Evolutionary conservation across 352 stramenopile species (phyloP).

Genomic region (Phytophthora pseudosyringae): DNA sequence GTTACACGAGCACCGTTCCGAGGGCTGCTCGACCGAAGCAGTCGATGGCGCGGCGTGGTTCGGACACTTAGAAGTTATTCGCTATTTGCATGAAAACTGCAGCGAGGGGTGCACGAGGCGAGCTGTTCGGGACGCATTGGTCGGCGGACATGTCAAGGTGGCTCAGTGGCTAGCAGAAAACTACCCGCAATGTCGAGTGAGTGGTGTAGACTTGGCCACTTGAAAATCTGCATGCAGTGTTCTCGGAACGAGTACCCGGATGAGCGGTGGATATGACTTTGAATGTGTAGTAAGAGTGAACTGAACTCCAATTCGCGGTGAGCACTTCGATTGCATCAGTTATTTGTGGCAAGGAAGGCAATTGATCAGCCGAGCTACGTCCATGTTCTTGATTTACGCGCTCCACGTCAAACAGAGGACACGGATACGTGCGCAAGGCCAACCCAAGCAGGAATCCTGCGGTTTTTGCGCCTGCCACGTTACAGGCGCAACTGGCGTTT

Average conservation of each 20-base stretch:
- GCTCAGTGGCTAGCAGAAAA: constrained; percentile 47
- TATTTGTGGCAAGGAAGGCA: too few relatives aligned
- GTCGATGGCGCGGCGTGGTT: constrained; percentile 47
- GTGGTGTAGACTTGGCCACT: background rate
- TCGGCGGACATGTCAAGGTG: constrained; percentile 43
- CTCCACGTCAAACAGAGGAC: constrained; percentile 17
- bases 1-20: constrained; percentile 22
- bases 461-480: background rate
- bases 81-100: constrained; percentile 41
- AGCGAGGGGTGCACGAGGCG: constrained; percentile 36
- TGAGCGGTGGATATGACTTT: too few relatives aligned
- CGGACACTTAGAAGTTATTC: constrained; percentile 38
- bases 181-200: constrained; percentile 31
- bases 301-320: too few relatives aligned
- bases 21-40: constrained; percentile 43
- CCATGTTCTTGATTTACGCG: constrained; percentile 8
- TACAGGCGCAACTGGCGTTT: background rate
- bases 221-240: background rate
- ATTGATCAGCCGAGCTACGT: background rate
- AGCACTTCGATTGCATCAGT: too few relatives aligned
- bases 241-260: too few relatives aligned
- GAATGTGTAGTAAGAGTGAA: too few relatives aligned
- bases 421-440: too few relatives aligned
- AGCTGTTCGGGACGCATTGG: constrained; percentile 43
- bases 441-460: constrained; percentile 6